Conservation (phyloP, 306 rosid genomes). For the Quercus aquifolioides region DNA sequence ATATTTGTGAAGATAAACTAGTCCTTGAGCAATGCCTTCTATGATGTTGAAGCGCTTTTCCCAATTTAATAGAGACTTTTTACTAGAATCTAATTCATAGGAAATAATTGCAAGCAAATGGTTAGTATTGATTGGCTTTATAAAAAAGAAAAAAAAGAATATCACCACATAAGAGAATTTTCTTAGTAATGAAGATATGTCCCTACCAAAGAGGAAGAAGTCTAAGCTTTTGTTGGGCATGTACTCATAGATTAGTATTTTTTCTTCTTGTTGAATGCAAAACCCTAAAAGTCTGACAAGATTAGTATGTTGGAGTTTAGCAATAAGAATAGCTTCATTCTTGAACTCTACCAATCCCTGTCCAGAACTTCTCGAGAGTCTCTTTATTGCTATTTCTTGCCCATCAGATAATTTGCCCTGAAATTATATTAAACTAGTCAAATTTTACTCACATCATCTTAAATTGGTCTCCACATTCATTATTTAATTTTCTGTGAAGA, state of each 20-base stretch:
- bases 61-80: too few relatives aligned
- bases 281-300: conserved; percentile 41
- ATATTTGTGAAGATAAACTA: too few relatives aligned
- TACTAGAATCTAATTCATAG: too few relatives aligned
- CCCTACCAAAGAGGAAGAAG: conserved; percentile 37
- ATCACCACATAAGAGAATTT: too few relatives aligned
- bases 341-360: conserved; percentile 39
- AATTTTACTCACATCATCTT: too few relatives aligned
- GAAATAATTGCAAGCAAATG: too few relatives aligned
- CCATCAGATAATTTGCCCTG: conserved; percentile 35
- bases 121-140: too few relatives aligned
- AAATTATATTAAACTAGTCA: not conserved
- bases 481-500: too few relatives aligned
- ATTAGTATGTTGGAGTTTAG: conserved; percentile 50
- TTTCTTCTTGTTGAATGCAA: conserved; percentile 43
- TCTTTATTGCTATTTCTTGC: conserved; percentile 43
- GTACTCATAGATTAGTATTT: not conserved
- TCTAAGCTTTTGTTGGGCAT: conserved; percentile 1
- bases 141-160: not conserved
- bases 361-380: conserved; percentile 38
- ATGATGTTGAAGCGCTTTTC: too few relatives aligned
- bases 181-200: too few relatives aligned
- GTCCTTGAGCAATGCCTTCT: too few relatives aligned
- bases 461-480: too few relatives aligned
- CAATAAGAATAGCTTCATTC: conserved; percentile 39